phyloP scores from a whole-genome alignment of 139 green algal genomes.

The Choricystis sp. region DNA sequence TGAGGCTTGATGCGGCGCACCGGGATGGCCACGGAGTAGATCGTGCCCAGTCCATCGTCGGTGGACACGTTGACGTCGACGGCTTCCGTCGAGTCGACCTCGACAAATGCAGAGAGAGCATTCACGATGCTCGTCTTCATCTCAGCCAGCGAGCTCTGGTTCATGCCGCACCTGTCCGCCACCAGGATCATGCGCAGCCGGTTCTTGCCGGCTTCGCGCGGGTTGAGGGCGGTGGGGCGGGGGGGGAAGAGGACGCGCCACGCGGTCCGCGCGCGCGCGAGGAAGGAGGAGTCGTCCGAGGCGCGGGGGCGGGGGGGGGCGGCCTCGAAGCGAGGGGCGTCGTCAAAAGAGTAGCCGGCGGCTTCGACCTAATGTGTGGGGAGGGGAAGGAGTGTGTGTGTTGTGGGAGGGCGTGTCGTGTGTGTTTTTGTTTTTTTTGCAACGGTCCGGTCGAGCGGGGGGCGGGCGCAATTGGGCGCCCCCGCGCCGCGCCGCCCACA shows the following conservation, averaged over 20 bases:
- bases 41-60: slow-evolving; percentile 62
- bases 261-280: slow-evolving; percentile 1
- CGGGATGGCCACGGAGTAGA: slow-evolving; percentile 78
- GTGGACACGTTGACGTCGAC: slow-evolving; percentile 63
- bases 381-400: no score
- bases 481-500: no score
- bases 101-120: slow-evolving; percentile 64
- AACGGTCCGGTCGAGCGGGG: no score
- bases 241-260: slow-evolving; percentile 42
- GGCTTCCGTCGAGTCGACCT: slow-evolving; percentile 58
- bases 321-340: no score
- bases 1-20: slow-evolving; percentile 64
- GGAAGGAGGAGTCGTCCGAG: not conserved
- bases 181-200: slow-evolving; percentile 64
- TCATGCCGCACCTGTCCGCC: slow-evolving; percentile 60
- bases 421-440: no score
- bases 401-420: no score
- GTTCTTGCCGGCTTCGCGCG: slow-evolving; percentile 40
- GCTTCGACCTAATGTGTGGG: no score
- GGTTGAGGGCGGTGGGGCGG: slow-evolving; percentile 6
- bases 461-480: no score
- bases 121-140: slow-evolving; percentile 65
- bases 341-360: no score
- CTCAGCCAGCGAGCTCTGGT: slow-evolving; percentile 36
- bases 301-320: no score